These are phyloP conservation scores for Boletus tomentosulus DNA, from an alignment of 768 basidiomycete genomes.

Conservation along the genomic window DNA sequence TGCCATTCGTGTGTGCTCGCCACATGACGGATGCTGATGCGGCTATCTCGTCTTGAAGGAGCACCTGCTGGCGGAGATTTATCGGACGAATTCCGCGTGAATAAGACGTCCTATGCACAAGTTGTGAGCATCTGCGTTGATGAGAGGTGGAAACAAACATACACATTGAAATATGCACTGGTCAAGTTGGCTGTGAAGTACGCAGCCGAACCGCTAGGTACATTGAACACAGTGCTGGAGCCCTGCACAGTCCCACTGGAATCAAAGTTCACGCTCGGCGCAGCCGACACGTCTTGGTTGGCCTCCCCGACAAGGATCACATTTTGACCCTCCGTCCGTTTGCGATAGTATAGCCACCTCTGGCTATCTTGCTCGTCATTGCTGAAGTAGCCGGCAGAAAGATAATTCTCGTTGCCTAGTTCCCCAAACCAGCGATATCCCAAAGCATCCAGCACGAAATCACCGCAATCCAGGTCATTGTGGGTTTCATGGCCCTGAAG, in stretches of 20 bases:
- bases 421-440: constrained; percentile 95
- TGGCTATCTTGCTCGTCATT: constrained; percentile 61
- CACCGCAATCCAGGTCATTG: constrained; percentile 90
- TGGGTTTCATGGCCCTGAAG: constrained; percentile 87
- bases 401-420: constrained; percentile 85
- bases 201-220: constrained; percentile 67
- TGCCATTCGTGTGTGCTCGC: constrained; percentile 97
- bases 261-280: constrained; percentile 54
- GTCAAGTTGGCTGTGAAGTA: constrained; percentile 78
- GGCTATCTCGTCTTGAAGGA: constrained; percentile 89
- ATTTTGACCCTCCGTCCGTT: constrained; percentile 97
- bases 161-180: constrained; percentile 73
- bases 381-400: constrained; percentile 71
- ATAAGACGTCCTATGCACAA: constrained; percentile 53
- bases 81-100: constrained; percentile 81
- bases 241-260: constrained; percentile 67
- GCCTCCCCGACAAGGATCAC: constrained; percentile 69
- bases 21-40: constrained; percentile 62
- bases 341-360: constrained; percentile 93
- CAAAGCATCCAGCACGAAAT: constrained; percentile 93
- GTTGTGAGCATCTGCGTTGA: constrained; percentile 12
- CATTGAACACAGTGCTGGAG: constrained; percentile 72
- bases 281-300: constrained; percentile 78
- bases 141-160: constrained; percentile 28
- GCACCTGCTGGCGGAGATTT: constrained; percentile 82